These are phyloP conservation scores for Botrytis elliptica DNA, from an alignment of 2,329 filamentous ascomycete species.

Conservation along the genomic window DNA sequence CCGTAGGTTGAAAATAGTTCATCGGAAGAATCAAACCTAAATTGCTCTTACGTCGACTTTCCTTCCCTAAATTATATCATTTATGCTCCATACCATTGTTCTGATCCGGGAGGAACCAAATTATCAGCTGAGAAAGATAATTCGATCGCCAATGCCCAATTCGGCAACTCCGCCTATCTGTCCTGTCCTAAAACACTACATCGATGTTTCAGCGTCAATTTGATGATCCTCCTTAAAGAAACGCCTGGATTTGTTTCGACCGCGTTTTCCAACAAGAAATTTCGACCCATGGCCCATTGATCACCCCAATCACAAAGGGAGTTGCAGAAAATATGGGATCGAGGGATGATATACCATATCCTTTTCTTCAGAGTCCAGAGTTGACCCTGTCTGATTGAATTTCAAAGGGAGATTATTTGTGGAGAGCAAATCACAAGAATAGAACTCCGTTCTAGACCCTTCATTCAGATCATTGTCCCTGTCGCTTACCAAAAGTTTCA, in stretches of 20 bases:
- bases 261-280: not conserved
- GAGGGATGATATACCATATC: not conserved
- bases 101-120: not conserved
- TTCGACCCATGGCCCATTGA: not conserved
- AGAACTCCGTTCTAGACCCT: not conserved
- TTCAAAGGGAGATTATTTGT: not conserved
- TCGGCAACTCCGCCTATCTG: not conserved
- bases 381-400: not conserved
- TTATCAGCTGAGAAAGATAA: not conserved
- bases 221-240: not conserved
- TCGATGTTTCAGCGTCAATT: conserved; percentile 5
- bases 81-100: not conserved
- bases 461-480: not conserved
- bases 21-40: not conserved
- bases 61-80: not conserved
- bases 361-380: not conserved
- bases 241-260: conserved; percentile 1
- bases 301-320: not conserved
- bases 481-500: not conserved
- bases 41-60: not conserved
- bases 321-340: not conserved
- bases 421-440: conserved; percentile 2
- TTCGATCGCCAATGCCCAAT: not conserved
- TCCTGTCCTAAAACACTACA: not conserved
- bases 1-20: not conserved